Percentiles rank a stretch among this genome's conserved stretches.
Evolutionary conservation across 495 filamentous ascomycete genomes (phyloP).

Genomic region (Hypoxylon rickii): DNA sequence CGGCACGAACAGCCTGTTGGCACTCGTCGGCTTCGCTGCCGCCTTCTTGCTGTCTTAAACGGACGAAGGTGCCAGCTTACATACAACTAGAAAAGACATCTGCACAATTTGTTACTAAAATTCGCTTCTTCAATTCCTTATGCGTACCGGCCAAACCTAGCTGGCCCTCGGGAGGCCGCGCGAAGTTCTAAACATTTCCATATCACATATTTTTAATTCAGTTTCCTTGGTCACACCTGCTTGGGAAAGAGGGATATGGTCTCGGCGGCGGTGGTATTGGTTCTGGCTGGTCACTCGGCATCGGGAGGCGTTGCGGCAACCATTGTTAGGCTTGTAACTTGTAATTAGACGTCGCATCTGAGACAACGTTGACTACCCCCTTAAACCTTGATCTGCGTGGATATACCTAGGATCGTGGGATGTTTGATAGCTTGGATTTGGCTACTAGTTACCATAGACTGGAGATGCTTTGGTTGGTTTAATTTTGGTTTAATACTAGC

Average conservation of each 20-base stretch:
- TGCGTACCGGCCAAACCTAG: conserved; percentile 17
- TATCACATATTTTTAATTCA: conserved; percentile 15
- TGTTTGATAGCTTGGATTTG: conserved; percentile 1
- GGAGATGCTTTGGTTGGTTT: conserved; percentile 23
- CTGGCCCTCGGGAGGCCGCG: conserved; percentile 26
- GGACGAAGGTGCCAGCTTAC: no score
- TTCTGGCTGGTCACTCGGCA: conserved; percentile 14
- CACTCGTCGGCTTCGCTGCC: conserved; percentile 23
- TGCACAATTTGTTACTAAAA: background rate
- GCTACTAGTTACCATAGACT: background rate
- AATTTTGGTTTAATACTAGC: conserved; percentile 15
- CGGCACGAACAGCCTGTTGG: conserved; percentile 21
- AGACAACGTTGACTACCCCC: conserved; percentile 7
- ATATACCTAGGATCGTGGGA: background rate
- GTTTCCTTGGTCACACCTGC: conserved; percentile 6
- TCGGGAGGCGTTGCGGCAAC: conserved; percentile 32
- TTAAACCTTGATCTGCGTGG: background rate
- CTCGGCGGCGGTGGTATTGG: conserved; percentile 10
- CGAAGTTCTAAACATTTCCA: conserved; percentile 6
- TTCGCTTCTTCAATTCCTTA: conserved; percentile 6
- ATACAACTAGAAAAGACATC: background rate
- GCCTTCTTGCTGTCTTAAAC: conserved; percentile 16
- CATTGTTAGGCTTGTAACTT: conserved; percentile 6
- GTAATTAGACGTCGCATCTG: conserved; percentile 15
- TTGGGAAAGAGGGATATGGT: conserved; percentile 1